A percentile compares a stretch with the other conserved stretches of the same genome.
These are phyloP conservation scores for Elaeis guineensis DNA, from an alignment of 176 grass and related monocot genomes.

Conservation along the genomic window DNA sequence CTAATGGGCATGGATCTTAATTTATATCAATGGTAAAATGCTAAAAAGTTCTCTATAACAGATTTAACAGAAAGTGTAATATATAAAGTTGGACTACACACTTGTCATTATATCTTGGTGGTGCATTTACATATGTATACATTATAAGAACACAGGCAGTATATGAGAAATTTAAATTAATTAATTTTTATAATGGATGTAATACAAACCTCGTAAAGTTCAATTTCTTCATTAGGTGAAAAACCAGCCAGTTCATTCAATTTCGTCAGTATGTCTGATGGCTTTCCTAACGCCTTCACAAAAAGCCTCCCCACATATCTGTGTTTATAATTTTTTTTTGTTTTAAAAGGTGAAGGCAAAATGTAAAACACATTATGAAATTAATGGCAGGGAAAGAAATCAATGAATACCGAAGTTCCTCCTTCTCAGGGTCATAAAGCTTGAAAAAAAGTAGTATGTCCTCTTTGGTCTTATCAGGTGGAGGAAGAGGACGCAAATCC, in stretches of 20 bases:
- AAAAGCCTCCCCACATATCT: conserved; percentile 82
- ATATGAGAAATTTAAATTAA: no score
- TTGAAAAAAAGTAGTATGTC: conserved; percentile 95
- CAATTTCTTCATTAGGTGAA: conserved; percentile 65
- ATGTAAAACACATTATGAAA: conserved; percentile 1
- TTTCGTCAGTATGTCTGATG: conserved; percentile 65
- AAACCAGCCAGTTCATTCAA: conserved; percentile 87
- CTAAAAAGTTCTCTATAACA: no score
- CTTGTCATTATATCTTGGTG: no score
- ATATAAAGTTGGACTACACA: no score
- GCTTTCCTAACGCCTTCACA: conserved; percentile 66
- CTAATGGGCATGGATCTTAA: no score
- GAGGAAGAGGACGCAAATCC: conserved; percentile 56
- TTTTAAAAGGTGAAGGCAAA: conserved; percentile 6
- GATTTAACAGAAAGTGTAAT: no score
- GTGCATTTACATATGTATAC: no score
- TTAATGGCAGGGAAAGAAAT: conserved; percentile 16
- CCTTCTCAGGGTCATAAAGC: conserved; percentile 76
- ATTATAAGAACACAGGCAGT: no score
- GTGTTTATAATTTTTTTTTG: neutral
- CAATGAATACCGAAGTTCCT: conserved; percentile 66
- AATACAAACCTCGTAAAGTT: conserved; percentile 60
- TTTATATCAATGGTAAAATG: no score
- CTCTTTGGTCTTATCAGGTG: conserved; percentile 74
- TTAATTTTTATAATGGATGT: no score